A percentile compares a stretch with the other conserved stretches of the same genome.
phyloP scores from a whole-genome alignment of 2,329 filamentous ascomycete genomes.

The Tolypocladium ovalisporum region DNA sequence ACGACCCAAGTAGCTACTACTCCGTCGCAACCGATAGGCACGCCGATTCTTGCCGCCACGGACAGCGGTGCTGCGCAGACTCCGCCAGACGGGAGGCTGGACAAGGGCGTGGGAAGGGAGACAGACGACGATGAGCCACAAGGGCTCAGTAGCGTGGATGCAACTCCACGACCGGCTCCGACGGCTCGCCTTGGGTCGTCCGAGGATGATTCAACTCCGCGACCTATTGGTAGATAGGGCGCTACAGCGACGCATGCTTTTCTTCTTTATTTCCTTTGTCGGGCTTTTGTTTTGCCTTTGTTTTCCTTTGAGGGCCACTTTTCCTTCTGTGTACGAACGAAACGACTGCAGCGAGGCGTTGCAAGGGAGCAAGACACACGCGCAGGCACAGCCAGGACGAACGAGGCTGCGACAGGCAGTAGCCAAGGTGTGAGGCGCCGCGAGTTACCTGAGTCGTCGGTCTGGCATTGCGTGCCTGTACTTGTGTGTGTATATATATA shows the following conservation, averaged over 20 bases:
- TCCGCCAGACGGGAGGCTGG: conserved; percentile 11
- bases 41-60: conserved; percentile 14
- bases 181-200: not conserved
- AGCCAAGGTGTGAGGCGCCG: not conserved
- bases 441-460: not conserved
- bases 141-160: conserved; percentile 21
- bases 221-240: conserved; percentile 16
- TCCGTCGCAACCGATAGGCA: conserved; percentile 30
- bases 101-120: conserved; percentile 1
- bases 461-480: not conserved
- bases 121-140: conserved; percentile 2
- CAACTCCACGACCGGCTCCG: conserved; percentile 30
- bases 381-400: not conserved
- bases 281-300: conserved; percentile 5
- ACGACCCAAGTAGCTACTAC: conserved; percentile 37
- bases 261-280: conserved; percentile 2
- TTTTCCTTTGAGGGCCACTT: not conserved
- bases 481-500: not conserved
- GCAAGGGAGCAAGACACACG: not conserved
- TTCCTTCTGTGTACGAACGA: conserved; percentile 7
- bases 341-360: conserved; percentile 13
- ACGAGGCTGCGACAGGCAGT: not conserved
- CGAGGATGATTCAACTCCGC: conserved; percentile 30
- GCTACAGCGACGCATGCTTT: not conserved
- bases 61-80: conserved; percentile 8